Evolutionary conservation across 2,329 filamentous ascomycete species (phyloP).

Genomic region (Huntiella decipiens): DNA sequence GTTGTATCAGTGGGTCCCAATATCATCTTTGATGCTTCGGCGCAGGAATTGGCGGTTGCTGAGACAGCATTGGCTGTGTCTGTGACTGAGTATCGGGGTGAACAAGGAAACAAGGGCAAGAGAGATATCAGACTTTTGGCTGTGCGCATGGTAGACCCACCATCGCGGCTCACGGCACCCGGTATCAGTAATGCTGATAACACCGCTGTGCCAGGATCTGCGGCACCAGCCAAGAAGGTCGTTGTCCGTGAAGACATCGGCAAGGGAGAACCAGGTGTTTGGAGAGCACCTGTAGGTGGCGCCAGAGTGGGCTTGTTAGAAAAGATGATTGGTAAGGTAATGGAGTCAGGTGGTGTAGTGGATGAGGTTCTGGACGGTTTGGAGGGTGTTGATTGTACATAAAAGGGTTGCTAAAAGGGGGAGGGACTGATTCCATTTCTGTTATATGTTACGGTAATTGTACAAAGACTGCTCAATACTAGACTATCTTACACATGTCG

Average conservation of each 20-base stretch:
- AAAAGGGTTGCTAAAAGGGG: slow-evolving; percentile 11
- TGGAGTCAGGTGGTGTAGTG: slow-evolving; percentile 57
- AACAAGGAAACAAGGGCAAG: slow-evolving; percentile 19
- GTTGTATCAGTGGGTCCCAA: slow-evolving; percentile 74
- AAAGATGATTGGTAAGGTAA: slow-evolving; percentile 55
- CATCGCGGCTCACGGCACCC: slow-evolving; percentile 51
- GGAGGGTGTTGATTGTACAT: slow-evolving; percentile 52
- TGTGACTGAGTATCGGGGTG: slow-evolving; percentile 32
- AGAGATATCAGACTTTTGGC: slow-evolving; percentile 42
- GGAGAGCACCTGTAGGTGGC: slow-evolving; percentile 71
- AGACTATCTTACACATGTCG: not conserved
- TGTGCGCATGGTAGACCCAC: slow-evolving; percentile 55
- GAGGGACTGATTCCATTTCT: slow-evolving; percentile 5
- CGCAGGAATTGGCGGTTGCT: slow-evolving; percentile 83
- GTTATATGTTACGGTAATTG: not conserved
- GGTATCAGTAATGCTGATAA: slow-evolving; percentile 48
- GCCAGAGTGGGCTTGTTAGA: slow-evolving; percentile 56
- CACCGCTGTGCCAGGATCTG: slow-evolving; percentile 26
- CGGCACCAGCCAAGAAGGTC: slow-evolving; percentile 20
- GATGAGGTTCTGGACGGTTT: slow-evolving; percentile 72
- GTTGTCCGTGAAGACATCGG: slow-evolving; percentile 20
- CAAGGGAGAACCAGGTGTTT: slow-evolving; percentile 46
- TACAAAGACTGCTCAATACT: not conserved
- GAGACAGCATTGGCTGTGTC: slow-evolving; percentile 78
- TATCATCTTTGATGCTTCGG: slow-evolving; percentile 81